Evolutionary conservation across 176 grass and related monocot species (phyloP).

Genomic region (Ananas comosus): DNA sequence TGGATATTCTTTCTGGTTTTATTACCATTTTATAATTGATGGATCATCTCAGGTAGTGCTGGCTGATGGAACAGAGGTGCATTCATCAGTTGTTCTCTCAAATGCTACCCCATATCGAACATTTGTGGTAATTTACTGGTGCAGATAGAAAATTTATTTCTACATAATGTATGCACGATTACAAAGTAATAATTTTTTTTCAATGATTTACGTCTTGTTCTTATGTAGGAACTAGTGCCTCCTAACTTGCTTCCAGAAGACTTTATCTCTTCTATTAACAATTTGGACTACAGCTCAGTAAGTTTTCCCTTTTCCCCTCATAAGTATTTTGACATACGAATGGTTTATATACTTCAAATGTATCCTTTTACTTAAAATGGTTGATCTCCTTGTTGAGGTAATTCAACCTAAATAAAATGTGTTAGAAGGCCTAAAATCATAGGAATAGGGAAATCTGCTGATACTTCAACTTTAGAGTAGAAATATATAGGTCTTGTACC

Average conservation of each 20-base stretch:
- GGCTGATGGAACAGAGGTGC: conserved; percentile 81
- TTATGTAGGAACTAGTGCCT: conserved; percentile 67
- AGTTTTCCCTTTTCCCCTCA: conserved; percentile 22
- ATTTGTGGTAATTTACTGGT: conserved; percentile 61
- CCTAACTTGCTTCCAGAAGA: conserved; percentile 51
- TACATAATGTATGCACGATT: background rate
- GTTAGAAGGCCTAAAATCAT: background rate
- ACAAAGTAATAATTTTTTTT: conserved; percentile 12
- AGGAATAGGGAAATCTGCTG: background rate
- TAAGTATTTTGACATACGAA: background rate
- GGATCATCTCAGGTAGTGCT: conserved; percentile 44
- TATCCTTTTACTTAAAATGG: background rate
- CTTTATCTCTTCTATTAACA: conserved; percentile 67
- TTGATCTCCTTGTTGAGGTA: background rate
- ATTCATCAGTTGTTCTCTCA: conserved; percentile 75
- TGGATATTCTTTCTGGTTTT: background rate
- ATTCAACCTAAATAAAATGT: background rate
- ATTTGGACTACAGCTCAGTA: conserved; percentile 97
- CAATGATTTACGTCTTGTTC: conserved; percentile 17
- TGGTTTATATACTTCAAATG: background rate
- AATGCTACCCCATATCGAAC: conserved; percentile 90
- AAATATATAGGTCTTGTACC: background rate
- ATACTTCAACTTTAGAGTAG: background rate
- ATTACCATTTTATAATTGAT: background rate
- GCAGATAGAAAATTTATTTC: background rate